phyloP scores from a whole-genome alignment of 1,284 basidiomycete genomes.

The Puccinia coronata region DNA sequence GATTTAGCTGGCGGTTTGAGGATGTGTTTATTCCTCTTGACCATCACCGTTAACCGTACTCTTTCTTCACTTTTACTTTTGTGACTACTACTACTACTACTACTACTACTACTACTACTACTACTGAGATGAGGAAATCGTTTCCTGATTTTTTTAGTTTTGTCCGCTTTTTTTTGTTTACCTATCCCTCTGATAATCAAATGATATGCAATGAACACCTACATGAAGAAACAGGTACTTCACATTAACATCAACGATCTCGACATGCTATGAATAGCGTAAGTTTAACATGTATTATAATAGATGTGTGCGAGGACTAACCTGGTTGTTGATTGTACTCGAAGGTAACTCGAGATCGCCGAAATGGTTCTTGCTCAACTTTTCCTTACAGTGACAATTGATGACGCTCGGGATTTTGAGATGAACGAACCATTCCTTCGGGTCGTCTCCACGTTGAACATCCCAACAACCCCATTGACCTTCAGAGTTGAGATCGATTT shows the following conservation, averaged over 20 bases:
- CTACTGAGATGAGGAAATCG: too few relatives aligned
- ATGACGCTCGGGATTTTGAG: conserved; percentile 14
- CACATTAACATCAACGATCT: background rate
- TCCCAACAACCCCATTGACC: conserved; percentile 22
- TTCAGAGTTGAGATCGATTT: conserved; percentile 8
- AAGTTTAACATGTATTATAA: background rate
- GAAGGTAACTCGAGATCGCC: conserved; percentile 11
- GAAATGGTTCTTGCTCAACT: background rate
- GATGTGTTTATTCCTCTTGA: background rate
- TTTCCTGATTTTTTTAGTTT: conserved; percentile 6
- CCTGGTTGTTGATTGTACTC: conserved; percentile 22
- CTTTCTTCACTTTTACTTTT: conserved; percentile 33
- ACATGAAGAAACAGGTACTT: background rate
- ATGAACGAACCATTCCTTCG: conserved; percentile 26
- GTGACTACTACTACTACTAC: too few relatives aligned
- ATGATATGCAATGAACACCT: conserved; percentile 45
- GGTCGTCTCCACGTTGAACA: background rate
- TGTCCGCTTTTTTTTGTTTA: conserved; percentile 23
- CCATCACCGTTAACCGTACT: conserved; percentile 21
- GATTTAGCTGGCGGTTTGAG: too few relatives aligned
- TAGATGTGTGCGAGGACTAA: background rate
- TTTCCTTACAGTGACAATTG: conserved; percentile 22
- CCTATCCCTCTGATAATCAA: conserved; percentile 21
- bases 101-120: too few relatives aligned
- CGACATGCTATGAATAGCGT: background rate